phyloP scores from a whole-genome alignment of 2,329 filamentous ascomycete species.

The Microdochium bolleyi region DNA sequence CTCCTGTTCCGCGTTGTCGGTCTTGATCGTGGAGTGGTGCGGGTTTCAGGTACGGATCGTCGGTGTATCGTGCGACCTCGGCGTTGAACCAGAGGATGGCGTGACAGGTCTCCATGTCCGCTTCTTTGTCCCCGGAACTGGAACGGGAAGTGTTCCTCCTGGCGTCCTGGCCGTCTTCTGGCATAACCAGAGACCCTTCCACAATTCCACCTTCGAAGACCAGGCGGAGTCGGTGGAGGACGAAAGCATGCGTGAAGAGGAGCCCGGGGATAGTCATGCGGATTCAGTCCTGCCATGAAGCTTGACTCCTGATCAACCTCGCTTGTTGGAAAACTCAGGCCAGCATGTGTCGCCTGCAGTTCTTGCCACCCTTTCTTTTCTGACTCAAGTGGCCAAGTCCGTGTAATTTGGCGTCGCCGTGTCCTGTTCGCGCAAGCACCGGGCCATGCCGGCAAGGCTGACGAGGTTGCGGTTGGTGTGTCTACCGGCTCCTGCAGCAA shows the following conservation, averaged over 20 bases:
- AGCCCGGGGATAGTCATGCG: neutral
- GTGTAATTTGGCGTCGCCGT: no score
- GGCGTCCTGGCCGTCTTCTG: neutral
- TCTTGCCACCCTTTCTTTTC: neutral
- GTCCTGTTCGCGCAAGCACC: no score
- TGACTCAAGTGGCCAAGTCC: neutral
- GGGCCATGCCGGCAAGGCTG: no score
- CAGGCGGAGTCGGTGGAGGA: neutral
- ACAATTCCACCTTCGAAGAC: neutral
- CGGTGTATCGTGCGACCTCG: no score
- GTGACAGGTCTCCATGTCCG: neutral
- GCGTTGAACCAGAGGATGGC: no score
- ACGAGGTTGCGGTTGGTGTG: no score
- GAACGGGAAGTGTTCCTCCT: neutral
- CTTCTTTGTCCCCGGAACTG: neutral
- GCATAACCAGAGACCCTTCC: neutral
- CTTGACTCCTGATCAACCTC: neutral
- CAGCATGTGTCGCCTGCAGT: neutral
- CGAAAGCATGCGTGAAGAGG: neutral
- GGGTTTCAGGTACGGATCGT: no score
- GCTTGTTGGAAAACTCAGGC: neutral
- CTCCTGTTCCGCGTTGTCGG: no score
- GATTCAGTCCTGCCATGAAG: neutral
- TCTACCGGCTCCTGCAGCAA: no score
- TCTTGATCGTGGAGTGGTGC: no score